Base-by-base conservation (phyloP, 768 basidiomycete species). In the Galerina sulciceps region DNA sequence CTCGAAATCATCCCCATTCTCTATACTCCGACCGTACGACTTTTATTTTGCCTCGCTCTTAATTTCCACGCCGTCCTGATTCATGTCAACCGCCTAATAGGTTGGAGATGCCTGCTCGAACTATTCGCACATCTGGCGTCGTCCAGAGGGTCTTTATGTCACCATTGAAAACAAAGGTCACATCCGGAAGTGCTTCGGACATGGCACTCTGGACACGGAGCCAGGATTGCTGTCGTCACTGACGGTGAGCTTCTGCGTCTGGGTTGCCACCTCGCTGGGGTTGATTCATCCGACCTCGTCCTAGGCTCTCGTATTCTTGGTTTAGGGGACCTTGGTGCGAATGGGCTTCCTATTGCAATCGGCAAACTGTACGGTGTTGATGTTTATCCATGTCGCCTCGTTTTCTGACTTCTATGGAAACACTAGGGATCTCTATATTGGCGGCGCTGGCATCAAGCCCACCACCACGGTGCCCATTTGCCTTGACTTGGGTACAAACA, bases 401-500 rank as follows among this genome's bases (percentile, higher is more conserved):
- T 50, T 37, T 57, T 17, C 50, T 45, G 36, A 48, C n/a, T 31
- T 53, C 50, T 38, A 20, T 17, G 48, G 31, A 45, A 31, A 44
- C 22, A 37, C 51, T 55, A 85, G 84, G 56, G 84, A 85, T 59
- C 76, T 91, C 18, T 91, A 91, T 67, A 79, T 90, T 57, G 89
- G 85, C 5, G 88, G 85, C 13, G 89, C 88, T 15, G 90, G 90
- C 18, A 83, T 85, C 57, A 80, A 79, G 54, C 82, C 86, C 10
- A 66, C 66, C 20, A 82, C 79, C 13, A 82, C 83, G 11, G 71
- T 90, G 14, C 89, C 89, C 11, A 86, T 90, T 53, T 85, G 85
- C 59, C 78, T 88, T 52, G 90, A 92, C 73, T 79, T 92, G 41
- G 91, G 91, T 17, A 92, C 91, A 10, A 90, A 92, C 72, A 91